These are phyloP conservation scores for Linum trigynum DNA, from an alignment of 345 rosid species.

Conservation along the genomic window DNA sequence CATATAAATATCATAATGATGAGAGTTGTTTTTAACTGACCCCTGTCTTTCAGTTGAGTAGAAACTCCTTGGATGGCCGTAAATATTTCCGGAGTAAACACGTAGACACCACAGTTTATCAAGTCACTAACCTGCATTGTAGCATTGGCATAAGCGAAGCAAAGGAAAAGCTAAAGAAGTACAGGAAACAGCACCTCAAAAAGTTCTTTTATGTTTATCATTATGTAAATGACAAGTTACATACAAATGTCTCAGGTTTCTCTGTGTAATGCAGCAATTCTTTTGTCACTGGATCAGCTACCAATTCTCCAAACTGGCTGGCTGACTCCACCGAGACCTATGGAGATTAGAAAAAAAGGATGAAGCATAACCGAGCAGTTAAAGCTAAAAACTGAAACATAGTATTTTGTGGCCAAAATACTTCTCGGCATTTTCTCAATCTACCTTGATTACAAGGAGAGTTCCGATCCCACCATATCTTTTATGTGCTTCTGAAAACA, in stretches of 20 bases:
- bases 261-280: slow-evolving; percentile 82
- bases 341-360: not conserved
- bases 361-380: slow-evolving; percentile 1
- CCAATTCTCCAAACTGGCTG: slow-evolving; percentile 66
- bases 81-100: slow-evolving; percentile 24
- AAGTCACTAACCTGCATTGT: slow-evolving; percentile 22
- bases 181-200: not conserved
- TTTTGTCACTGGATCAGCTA: slow-evolving; percentile 66
- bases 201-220: too few relatives aligned
- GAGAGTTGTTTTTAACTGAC: slow-evolving; percentile 8
- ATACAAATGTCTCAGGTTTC: slow-evolving; percentile 87
- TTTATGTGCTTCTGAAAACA: slow-evolving; percentile 55
- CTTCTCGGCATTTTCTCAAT: not conserved
- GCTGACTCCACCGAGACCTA: slow-evolving; percentile 94
- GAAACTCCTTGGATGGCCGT: slow-evolving; percentile 23
- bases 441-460: slow-evolving; percentile 69
- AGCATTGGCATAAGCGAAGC: not conserved
- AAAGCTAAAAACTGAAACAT: not conserved
- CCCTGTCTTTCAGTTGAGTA: slow-evolving; percentile 24
- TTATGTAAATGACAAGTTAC: slow-evolving; percentile 1
- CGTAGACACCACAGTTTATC: slow-evolving; percentile 28
- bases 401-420: not conserved
- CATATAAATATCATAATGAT: not conserved
- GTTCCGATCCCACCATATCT: slow-evolving; percentile 71
- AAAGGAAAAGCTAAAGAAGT: not conserved